Percentiles rank a stretch among this genome's conserved stretches.
These are phyloP conservation scores for Russula griseocarnosa DNA, from an alignment of 768 basidiomycete genomes.

Conservation along the genomic window DNA sequence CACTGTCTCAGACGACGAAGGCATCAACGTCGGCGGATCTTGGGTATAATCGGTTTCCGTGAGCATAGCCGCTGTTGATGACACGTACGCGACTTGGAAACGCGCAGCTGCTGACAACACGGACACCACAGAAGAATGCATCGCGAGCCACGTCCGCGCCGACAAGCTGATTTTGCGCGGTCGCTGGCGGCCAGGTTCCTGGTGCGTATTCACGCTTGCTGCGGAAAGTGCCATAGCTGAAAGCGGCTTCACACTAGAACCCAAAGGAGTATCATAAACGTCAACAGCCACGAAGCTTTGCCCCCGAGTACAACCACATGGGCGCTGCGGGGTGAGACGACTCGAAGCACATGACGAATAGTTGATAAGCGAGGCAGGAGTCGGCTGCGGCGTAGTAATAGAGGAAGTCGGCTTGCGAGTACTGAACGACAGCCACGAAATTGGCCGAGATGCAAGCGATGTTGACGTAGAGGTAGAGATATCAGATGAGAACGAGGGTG, in stretches of 20 bases:
- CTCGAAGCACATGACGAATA: neutral
- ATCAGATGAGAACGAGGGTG: constrained; percentile 1
- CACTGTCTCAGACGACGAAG: constrained; percentile 30
- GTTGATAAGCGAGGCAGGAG: neutral
- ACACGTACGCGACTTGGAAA: constrained; percentile 56
- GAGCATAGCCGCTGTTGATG: constrained; percentile 49
- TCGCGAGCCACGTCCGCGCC: constrained; percentile 11
- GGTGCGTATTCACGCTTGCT: constrained; percentile 6
- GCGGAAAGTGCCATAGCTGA: neutral
- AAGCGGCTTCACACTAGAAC: neutral
- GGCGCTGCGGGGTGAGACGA: constrained; percentile 9
- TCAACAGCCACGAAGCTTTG: constrained; percentile 26
- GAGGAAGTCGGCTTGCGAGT: constrained; percentile 23
- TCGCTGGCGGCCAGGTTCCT: constrained; percentile 4
- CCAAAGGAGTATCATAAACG: constrained; percentile 24
- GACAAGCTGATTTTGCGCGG: constrained; percentile 2
- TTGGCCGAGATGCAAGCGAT: constrained; percentile 19
- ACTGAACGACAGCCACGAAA: constrained; percentile 27
- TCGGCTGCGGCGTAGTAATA: constrained; percentile 9
- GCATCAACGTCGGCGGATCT: constrained; percentile 11
- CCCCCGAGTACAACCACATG: constrained; percentile 22
- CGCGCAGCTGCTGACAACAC: constrained; percentile 35
- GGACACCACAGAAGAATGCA: constrained; percentile 23
- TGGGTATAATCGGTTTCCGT: constrained; percentile 30
- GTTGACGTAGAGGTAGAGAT: constrained; percentile 1